phyloP scores from a whole-genome alignment of 495 filamentous ascomycete genomes.

The Physcia stellaris region DNA sequence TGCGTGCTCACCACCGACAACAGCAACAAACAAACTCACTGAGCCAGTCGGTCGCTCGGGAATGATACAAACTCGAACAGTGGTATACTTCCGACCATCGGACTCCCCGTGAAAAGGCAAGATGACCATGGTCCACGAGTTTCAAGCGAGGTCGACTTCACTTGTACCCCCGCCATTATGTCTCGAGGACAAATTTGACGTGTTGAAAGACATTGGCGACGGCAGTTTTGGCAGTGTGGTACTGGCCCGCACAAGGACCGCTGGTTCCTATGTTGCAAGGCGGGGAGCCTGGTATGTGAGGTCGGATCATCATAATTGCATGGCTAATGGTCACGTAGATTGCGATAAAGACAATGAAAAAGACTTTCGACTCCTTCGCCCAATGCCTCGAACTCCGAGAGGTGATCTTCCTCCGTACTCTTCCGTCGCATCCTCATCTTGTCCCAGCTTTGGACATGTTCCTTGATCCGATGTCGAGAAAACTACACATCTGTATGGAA shows the following conservation, averaged over 20 bases:
- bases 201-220: slow-evolving; percentile 96
- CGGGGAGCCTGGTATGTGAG: slow-evolving; percentile 79
- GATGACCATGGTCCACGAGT: slow-evolving; percentile 59
- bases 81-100: background rate
- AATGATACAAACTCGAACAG: background rate
- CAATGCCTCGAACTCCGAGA: slow-evolving; percentile 88
- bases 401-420: slow-evolving; percentile 84
- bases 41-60: background rate
- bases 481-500: slow-evolving; percentile 97
- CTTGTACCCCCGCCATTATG: slow-evolving; percentile 36
- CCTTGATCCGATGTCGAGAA: slow-evolving; percentile 85
- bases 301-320: background rate
- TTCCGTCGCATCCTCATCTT: slow-evolving; percentile 79
- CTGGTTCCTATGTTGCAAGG: slow-evolving; percentile 77
- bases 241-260: slow-evolving; percentile 77
- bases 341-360: slow-evolving; percentile 99
- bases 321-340: slow-evolving; percentile 46
- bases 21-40: background rate
- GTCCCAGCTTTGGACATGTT: slow-evolving; percentile 98
- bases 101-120: slow-evolving; percentile 12
- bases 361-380: slow-evolving; percentile 84
- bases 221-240: slow-evolving; percentile 96
- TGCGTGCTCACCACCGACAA: background rate
- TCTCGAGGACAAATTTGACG: slow-evolving; percentile 82
- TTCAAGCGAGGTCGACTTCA: slow-evolving; percentile 39